phyloP scores from a whole-genome alignment of 148 eudicot species.

The Fagopyrum esculentum region DNA sequence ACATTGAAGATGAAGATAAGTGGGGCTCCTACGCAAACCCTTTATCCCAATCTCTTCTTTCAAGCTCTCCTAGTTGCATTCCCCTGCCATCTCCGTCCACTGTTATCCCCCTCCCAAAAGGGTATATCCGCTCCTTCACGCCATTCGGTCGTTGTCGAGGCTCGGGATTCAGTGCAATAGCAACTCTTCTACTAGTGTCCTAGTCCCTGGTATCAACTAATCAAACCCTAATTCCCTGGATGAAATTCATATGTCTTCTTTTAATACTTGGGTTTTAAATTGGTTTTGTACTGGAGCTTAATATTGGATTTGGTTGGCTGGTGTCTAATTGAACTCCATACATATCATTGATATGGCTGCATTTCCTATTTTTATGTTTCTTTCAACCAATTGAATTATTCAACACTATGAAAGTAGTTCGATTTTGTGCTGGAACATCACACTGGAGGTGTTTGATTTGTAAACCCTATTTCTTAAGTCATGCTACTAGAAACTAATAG shows the following conservation, averaged over 20 bases:
- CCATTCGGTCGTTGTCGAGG: conserved; percentile 3
- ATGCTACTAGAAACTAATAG: background rate
- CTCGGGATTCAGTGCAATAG: conserved; percentile 20
- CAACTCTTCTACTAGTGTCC: conserved; percentile 24
- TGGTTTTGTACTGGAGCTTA: background rate
- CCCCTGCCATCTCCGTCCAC: background rate
- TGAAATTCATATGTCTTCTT: background rate
- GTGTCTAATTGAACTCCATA: background rate
- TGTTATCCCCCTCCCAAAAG: background rate
- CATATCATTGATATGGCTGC: background rate
- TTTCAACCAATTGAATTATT: background rate
- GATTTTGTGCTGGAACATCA: background rate
- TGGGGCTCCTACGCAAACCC: background rate
- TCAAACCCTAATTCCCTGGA: background rate
- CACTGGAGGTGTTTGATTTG: background rate
- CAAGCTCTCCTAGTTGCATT: background rate
- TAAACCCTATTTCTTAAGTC: background rate
- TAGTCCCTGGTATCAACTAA: conserved; percentile 18
- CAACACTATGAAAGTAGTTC: background rate
- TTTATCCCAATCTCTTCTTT: background rate
- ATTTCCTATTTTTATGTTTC: background rate
- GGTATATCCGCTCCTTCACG: conserved; percentile 1
- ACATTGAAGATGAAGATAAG: background rate
- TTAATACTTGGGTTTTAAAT: background rate
- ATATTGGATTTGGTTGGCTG: background rate